Conservation (phyloP, 208 protist genomes). For the Novymonas esmeraldas region DNA sequence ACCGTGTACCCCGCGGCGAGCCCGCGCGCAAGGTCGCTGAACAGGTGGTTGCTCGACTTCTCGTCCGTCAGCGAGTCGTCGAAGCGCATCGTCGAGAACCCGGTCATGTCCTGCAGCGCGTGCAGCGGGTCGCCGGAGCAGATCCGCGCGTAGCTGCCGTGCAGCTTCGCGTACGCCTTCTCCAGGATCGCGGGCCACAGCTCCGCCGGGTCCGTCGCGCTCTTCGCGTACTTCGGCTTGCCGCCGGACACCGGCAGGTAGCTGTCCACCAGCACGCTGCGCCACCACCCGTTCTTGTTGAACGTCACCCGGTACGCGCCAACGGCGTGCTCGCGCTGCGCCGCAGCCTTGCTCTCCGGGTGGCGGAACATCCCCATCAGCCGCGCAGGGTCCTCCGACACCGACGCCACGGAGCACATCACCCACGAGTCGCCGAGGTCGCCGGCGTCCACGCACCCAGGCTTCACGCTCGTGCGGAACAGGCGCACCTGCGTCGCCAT, state of each 20-base stretch:
- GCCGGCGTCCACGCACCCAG: constrained; percentile 52
- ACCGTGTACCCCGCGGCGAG: constrained; percentile 57
- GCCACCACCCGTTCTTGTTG: constrained; percentile 86
- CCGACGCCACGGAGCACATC: constrained; percentile 59
- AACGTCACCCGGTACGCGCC: constrained; percentile 83
- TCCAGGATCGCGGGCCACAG: constrained; percentile 85
- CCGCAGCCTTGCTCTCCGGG: constrained; percentile 46
- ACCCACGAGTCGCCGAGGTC: constrained; percentile 81
- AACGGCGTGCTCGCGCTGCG: constrained; percentile 62
- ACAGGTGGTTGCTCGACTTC: constrained; percentile 39
- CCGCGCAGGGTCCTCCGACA: constrained; percentile 51
- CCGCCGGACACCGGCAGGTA: constrained; percentile 71
- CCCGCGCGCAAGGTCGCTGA: constrained; percentile 49
- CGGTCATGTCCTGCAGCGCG: constrained; percentile 85
- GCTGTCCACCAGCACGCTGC: constrained; percentile 81
- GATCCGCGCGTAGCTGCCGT: constrained; percentile 83
- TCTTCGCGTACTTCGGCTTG: constrained; percentile 60
- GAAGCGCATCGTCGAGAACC: constrained; percentile 68
- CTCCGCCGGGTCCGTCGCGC: constrained; percentile 61
- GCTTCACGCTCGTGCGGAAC: constrained; percentile 49
- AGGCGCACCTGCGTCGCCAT: constrained; percentile 66
- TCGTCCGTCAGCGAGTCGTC: constrained; percentile 45
- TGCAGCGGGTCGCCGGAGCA: constrained; percentile 78
- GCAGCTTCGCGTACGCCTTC: constrained; percentile 92
- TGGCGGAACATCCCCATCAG: constrained; percentile 73